Percentiles rank a stretch among this genome's conserved stretches.
These are phyloP conservation scores for Byssoonygena ceratinophila DNA, from an alignment of 2,329 filamentous ascomycete species.

Conservation along the genomic window DNA sequence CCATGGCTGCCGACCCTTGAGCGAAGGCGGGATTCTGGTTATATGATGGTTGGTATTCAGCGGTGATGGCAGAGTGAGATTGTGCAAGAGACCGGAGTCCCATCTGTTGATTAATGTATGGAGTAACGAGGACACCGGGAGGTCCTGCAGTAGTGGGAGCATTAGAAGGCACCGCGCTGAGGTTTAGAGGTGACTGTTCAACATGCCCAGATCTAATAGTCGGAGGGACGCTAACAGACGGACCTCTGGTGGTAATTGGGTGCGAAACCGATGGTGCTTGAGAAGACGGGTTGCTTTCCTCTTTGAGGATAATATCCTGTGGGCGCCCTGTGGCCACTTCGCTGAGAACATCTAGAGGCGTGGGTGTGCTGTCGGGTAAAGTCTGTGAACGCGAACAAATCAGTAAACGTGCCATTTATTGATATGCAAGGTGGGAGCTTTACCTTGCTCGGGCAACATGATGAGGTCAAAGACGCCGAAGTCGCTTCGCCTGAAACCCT, in stretches of 20 bases:
- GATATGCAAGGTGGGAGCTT: neutral
- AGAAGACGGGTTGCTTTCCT: neutral
- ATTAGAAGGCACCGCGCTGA: neutral
- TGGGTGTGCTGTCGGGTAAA: conserved; percentile 18
- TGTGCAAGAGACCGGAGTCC: neutral
- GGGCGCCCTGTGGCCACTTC: conserved; percentile 35
- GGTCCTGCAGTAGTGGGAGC: neutral
- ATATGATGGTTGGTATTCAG: conserved; percentile 2
- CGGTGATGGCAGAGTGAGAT: neutral
- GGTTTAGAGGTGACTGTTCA: neutral
- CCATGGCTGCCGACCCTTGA: neutral
- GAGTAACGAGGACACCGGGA: neutral
- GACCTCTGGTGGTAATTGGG: neutral
- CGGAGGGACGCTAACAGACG: neutral
- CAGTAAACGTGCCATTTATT: neutral
- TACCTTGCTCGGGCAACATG: neutral
- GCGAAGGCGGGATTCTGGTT: neutral
- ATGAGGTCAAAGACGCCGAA: neutral
- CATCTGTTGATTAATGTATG: conserved; percentile 2
- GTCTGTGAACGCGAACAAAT: neutral
- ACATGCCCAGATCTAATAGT: neutral
- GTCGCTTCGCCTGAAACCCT: neutral
- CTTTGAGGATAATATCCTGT: neutral
- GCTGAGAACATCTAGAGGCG: conserved; percentile 30
- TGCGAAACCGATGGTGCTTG: neutral